Evolutionary conservation across 192 early-diverging fungal species (phyloP).

Genomic region (Coemansia umbellata): DNA sequence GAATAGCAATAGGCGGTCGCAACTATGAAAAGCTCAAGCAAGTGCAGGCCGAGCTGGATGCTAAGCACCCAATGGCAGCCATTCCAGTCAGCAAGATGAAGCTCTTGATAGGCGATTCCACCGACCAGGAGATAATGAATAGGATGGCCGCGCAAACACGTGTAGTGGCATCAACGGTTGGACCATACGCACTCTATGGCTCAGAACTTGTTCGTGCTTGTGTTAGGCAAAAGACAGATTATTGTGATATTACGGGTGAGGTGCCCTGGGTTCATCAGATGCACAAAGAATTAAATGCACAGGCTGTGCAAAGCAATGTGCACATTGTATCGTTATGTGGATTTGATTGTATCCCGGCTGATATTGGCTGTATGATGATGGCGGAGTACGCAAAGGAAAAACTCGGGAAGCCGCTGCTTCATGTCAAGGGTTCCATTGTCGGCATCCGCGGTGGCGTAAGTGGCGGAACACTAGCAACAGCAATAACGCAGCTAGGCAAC

Average conservation of each 20-base stretch:
- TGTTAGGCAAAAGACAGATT: conserved; percentile 61
- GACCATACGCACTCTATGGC: conserved; percentile 74
- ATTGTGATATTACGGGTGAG: conserved; percentile 91
- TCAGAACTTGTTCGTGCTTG: conserved; percentile 54
- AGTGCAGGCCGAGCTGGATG: conserved; percentile 52
- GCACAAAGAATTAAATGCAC: conserved; percentile 62
- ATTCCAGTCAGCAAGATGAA: conserved; percentile 36
- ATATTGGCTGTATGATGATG: conserved; percentile 76
- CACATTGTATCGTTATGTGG: conserved; percentile 81
- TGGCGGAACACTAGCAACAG: conserved; percentile 64
- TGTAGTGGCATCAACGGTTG: conserved; percentile 80
- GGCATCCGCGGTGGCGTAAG: conserved; percentile 55
- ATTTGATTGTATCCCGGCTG: conserved; percentile 90
- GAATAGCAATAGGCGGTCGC: conserved; percentile 80
- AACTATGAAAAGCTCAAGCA: conserved; percentile 61
- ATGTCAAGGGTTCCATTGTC: conserved; percentile 62
- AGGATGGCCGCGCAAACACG: conserved; percentile 57
- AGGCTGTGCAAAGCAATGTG: conserved; percentile 60
- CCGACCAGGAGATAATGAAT: conserved; percentile 57
- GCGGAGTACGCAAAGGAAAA: conserved; percentile 53
- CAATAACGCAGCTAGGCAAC: conserved; percentile 20
- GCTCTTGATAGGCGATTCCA: conserved; percentile 67
- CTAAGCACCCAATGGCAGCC: conserved; percentile 35
- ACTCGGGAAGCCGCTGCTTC: conserved; percentile 49
- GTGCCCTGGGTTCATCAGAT: conserved; percentile 60